phyloP scores from a whole-genome alignment of 139 green algal genomes.

The Chloropicon primus region DNA sequence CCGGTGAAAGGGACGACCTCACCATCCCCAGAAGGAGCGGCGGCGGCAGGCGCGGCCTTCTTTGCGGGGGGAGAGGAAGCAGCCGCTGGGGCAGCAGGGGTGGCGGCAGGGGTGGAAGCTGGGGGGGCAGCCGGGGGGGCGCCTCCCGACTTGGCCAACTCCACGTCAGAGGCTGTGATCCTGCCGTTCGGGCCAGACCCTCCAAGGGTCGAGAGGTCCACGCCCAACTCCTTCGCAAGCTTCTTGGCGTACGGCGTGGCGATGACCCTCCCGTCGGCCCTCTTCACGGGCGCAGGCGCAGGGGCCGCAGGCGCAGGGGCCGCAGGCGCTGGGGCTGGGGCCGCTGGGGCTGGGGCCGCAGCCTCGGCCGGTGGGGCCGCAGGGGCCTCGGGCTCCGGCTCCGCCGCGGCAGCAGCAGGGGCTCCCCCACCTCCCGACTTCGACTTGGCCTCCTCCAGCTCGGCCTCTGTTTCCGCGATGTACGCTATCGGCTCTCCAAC shows the following conservation, averaged over 20 bases:
- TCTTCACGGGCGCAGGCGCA: slow-evolving; percentile 19
- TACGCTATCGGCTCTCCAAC: slow-evolving; percentile 87
- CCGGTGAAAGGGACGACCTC: slow-evolving; percentile 77
- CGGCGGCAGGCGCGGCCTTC: slow-evolving; percentile 28
- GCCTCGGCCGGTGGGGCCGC: slow-evolving; percentile 1
- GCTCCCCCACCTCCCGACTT: slow-evolving; percentile 43
- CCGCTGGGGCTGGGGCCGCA: slow-evolving; percentile 24
- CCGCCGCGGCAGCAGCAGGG: slow-evolving; percentile 7
- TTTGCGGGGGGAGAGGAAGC: slow-evolving; percentile 20
- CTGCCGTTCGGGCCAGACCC: slow-evolving; percentile 78
- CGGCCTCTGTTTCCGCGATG: slow-evolving; percentile 85
- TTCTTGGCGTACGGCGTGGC: slow-evolving; percentile 98
- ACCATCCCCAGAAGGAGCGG: slow-evolving; percentile 64
- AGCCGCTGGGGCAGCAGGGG: slow-evolving; percentile 12
- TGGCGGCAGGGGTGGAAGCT: slow-evolving; percentile 17
- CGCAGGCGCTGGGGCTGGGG: slow-evolving; percentile 22
- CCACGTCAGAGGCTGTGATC: slow-evolving; percentile 87
- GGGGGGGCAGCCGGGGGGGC: slow-evolving; percentile 15
- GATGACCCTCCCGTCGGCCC: slow-evolving; percentile 72
- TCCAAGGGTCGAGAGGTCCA: slow-evolving; percentile 67
- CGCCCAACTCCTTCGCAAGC: slow-evolving; percentile 82
- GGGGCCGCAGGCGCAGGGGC: slow-evolving; percentile 24
- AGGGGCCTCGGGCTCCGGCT: no score
- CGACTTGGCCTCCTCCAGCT: slow-evolving; percentile 83
- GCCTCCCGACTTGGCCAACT: slow-evolving; percentile 27